Evolutionary conservation across 805 yeast species (phyloP).

Genomic region (Candida gorgasii): DNA sequence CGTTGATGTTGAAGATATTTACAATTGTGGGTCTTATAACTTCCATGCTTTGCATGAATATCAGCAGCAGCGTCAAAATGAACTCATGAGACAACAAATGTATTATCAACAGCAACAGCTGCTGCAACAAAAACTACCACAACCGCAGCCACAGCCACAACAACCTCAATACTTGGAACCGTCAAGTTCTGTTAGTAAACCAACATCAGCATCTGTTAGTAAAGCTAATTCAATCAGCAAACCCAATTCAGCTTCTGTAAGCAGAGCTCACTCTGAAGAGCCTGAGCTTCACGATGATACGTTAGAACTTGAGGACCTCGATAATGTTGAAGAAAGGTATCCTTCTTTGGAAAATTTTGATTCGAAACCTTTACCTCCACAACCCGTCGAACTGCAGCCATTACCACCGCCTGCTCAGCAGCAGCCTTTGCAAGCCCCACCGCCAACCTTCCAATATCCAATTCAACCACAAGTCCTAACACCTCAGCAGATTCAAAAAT

Average conservation of each 20-base stretch:
- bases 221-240: neutral
- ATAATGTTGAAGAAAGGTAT: constrained; percentile 51
- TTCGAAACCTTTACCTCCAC: no score
- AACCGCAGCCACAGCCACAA: neutral
- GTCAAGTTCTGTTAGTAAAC: neutral
- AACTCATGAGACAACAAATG: constrained; percentile 32
- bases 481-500: constrained; percentile 15
- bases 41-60: constrained; percentile 56
- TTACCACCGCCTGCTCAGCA: constrained; percentile 1
- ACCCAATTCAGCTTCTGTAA: neutral
- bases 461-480: constrained; percentile 18
- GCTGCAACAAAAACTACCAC: constrained; percentile 13
- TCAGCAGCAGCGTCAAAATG: constrained; percentile 42
- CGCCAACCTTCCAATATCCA: constrained; percentile 12
- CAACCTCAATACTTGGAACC: constrained; percentile 2
- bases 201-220: neutral
- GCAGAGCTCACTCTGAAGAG: neutral
- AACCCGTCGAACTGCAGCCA: no score
- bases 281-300: constrained; percentile 18
- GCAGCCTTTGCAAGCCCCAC: constrained; percentile 3
- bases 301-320: constrained; percentile 41
- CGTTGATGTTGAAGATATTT: constrained; percentile 42
- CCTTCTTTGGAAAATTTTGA: constrained; percentile 46
- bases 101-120: constrained; percentile 41
- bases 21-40: constrained; percentile 54